A percentile compares a stretch with the other conserved stretches of the same genome.
Conservation (phyloP, 179 eudicot genomes). For the Camellia oleifera region DNA sequence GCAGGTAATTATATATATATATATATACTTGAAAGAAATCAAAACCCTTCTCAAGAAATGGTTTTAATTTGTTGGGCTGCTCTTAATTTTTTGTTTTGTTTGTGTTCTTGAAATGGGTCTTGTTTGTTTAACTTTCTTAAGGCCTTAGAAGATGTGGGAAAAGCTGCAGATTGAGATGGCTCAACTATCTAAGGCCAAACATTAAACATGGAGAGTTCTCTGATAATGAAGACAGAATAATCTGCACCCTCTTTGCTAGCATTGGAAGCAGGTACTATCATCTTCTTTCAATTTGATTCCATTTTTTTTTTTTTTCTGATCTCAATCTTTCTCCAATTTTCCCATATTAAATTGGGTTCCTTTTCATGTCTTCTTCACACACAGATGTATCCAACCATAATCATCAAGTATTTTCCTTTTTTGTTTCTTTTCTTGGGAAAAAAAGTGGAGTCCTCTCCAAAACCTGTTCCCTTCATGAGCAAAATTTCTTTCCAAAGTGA, state of each 20-base stretch:
- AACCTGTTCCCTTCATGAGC: no score
- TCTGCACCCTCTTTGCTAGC: slow-evolving; percentile 38
- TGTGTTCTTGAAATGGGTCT: background rate
- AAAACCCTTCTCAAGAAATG: background rate
- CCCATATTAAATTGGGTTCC: background rate
- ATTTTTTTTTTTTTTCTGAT: background rate
- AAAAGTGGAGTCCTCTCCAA: background rate
- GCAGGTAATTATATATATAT: slow-evolving; percentile 34
- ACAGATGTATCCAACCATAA: background rate
- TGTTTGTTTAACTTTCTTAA: slow-evolving; percentile 11
- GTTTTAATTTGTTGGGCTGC: background rate
- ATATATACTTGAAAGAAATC: background rate
- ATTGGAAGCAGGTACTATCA: slow-evolving; percentile 55
- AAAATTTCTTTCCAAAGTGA: background rate
- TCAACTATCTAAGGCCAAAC: slow-evolving; percentile 56
- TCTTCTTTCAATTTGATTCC: background rate
- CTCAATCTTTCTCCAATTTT: background rate
- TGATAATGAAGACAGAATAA: slow-evolving; percentile 49
- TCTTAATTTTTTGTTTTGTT: background rate
- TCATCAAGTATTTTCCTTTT: background rate
- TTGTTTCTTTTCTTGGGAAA: background rate
- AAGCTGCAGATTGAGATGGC: slow-evolving; percentile 66
- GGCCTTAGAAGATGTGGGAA: slow-evolving; percentile 57
- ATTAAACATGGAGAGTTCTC: slow-evolving; percentile 56
- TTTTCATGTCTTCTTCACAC: background rate